These are phyloP conservation scores for grape (Vitis vinifera) DNA, from an alignment of 164 flowering plant genomes.

Conservation along the genomic window DNA sequence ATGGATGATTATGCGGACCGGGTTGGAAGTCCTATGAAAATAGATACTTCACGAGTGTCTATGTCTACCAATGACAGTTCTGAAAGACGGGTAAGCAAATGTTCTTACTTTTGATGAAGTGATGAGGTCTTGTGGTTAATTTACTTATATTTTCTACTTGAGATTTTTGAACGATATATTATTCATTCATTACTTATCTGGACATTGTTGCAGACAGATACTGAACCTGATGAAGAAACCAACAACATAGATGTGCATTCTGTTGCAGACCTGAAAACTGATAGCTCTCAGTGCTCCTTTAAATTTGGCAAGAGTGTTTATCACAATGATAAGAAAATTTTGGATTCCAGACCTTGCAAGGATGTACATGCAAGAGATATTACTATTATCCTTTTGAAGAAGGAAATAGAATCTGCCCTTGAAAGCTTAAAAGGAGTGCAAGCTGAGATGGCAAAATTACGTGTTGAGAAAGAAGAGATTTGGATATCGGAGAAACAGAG, in stretches of 20 bases:
- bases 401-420: conserved; percentile 74
- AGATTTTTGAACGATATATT: conserved; percentile 6
- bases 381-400: conserved; percentile 55
- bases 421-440: conserved; percentile 62
- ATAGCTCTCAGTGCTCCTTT: conserved; percentile 8
- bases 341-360: conserved; percentile 16
- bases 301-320: conserved; percentile 9
- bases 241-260: conserved; percentile 3
- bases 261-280: conserved; percentile 12
- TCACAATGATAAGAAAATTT: conserved; percentile 11
- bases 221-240: conserved; percentile 13
- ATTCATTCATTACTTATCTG: conserved; percentile 17
- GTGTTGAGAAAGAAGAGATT: conserved; percentile 58
- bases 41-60: conserved; percentile 10
- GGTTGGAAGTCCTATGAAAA: conserved; percentile 19
- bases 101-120: conserved; percentile 15
- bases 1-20: conserved; percentile 35
- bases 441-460: conserved; percentile 54
- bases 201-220: conserved; percentile 39
- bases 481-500: conserved; percentile 39
- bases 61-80: conserved; percentile 10
- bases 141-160: conserved; percentile 5
- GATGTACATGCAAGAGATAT: conserved; percentile 34
- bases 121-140: neutral
- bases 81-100: conserved; percentile 47